These are phyloP conservation scores for Terfezia boudieri DNA, from an alignment of 495 filamentous ascomycete species.

Conservation along the genomic window DNA sequence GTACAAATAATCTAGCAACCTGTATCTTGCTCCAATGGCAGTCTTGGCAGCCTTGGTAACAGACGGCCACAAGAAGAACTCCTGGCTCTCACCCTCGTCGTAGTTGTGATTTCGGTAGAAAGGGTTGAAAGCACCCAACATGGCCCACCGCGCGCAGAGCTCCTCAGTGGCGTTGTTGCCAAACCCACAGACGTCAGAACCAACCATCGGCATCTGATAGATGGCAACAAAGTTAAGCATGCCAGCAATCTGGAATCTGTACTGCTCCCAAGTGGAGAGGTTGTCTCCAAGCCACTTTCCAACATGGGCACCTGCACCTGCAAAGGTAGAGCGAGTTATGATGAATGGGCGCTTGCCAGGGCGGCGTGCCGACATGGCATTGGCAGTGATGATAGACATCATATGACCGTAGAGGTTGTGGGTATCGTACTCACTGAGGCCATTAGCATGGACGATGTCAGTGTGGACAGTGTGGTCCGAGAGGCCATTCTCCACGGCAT, in stretches of 20 bases:
- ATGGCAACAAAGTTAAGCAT: constrained; percentile 55
- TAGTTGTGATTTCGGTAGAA: constrained; percentile 70
- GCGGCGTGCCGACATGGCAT: constrained; percentile 47
- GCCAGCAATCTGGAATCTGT: constrained; percentile 42
- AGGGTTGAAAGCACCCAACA: constrained; percentile 55
- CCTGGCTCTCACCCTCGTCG: constrained; percentile 33
- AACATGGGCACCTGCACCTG: constrained; percentile 52
- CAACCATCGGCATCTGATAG: constrained; percentile 74
- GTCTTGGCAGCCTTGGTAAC: constrained; percentile 45
- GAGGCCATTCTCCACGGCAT: constrained; percentile 37
- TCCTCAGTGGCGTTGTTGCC: constrained; percentile 47
- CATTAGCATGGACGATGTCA: constrained; percentile 49
- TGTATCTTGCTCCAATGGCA: constrained; percentile 54
- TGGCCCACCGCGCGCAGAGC: constrained; percentile 67
- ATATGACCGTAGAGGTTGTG: constrained; percentile 77
- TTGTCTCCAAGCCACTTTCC: constrained; percentile 88
- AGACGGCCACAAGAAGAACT: constrained; percentile 52
- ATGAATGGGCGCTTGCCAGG: constrained; percentile 47
- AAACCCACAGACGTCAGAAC: constrained; percentile 66
- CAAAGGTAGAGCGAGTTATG: constrained; percentile 70
- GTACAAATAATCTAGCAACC: constrained; percentile 63
- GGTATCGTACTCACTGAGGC: constrained; percentile 50
- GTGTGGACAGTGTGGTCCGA: constrained; percentile 56
- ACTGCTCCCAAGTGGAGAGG: constrained; percentile 46
- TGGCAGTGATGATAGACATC: constrained; percentile 49